Evolutionary conservation across 2,329 filamentous ascomycete species (phyloP).

Genomic region (Trichophyton mentagrophytes): DNA sequence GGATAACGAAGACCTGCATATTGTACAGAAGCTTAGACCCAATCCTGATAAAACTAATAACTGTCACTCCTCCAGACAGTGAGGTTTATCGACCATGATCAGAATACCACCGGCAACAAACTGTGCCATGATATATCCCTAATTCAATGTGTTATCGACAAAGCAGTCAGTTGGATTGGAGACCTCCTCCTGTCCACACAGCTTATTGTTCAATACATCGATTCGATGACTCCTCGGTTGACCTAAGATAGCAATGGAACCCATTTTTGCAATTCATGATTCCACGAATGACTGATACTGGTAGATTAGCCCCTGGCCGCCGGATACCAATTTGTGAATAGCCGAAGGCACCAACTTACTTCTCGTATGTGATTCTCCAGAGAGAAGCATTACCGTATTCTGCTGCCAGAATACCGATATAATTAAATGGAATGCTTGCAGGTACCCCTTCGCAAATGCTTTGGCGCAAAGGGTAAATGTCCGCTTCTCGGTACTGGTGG

Average conservation of each 20-base stretch:
- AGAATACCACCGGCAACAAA: neutral
- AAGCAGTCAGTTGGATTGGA: neutral
- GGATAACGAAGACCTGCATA: too few relatives aligned
- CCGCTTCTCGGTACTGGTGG: conserved; percentile 56
- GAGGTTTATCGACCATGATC: neutral
- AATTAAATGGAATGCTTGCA: conserved; percentile 50
- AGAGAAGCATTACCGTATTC: conserved; percentile 30
- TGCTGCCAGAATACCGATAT: conserved; percentile 27
- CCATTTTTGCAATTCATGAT: conserved; percentile 23
- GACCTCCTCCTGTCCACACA: neutral
- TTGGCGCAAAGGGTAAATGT: conserved; percentile 63
- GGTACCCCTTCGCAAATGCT: conserved; percentile 62
- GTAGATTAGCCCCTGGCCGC: conserved; percentile 10
- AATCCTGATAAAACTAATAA: too few relatives aligned
- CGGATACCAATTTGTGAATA: neutral
- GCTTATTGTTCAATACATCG: neutral
- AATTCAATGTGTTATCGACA: neutral
- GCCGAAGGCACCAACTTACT: conserved; percentile 17
- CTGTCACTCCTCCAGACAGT: too few relatives aligned
- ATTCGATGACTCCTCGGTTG: neutral
- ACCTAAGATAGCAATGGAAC: conserved; percentile 16
- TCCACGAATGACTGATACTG: conserved; percentile 28
- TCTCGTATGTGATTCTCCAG: conserved; percentile 24
- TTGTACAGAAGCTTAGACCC: too few relatives aligned
- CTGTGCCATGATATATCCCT: neutral